Conservation (phyloP, 208 protist genomes). For the Tritrichomonas musculus region DNA sequence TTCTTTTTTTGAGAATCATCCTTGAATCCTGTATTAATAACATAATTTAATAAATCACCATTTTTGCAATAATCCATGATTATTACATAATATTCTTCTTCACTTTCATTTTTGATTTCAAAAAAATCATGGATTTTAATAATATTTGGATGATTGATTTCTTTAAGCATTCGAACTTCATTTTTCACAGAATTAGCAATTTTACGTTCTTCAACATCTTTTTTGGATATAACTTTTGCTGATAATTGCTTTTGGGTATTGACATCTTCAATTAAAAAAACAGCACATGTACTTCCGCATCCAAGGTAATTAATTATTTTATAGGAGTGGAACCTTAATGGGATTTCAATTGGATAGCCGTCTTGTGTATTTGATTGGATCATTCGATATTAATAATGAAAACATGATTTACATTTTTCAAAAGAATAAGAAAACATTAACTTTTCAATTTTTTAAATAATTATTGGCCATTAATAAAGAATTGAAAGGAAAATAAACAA, state of each 20-base stretch:
- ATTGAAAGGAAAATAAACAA: too few species aligned
- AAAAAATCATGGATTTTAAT: neutral
- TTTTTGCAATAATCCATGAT: neutral
- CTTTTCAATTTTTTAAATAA: too few species aligned
- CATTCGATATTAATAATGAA: too few species aligned
- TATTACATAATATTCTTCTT: too few species aligned
- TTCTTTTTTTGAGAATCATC: too few species aligned
- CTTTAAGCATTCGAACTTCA: neutral
- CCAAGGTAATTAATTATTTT: neutral
- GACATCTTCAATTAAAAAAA: neutral
- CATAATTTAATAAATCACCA: neutral
- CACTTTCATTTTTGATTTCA: neutral
- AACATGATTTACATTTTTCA: too few species aligned
- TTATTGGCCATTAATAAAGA: too few species aligned
- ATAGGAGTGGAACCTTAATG: neutral
- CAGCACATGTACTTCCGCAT: neutral
- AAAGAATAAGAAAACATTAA: too few species aligned
- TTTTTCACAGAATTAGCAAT: neutral
- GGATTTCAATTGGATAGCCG: too few species aligned
- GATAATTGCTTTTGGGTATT: neutral
- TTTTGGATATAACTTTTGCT: neutral
- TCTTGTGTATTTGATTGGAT: too few species aligned
- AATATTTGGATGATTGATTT: conserved; percentile 18
- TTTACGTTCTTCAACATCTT: neutral
- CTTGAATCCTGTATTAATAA: too few species aligned